These are phyloP conservation scores for Biscogniauxia sp. DNA, from an alignment of 2,329 filamentous ascomycete species.

Conservation along the genomic window DNA sequence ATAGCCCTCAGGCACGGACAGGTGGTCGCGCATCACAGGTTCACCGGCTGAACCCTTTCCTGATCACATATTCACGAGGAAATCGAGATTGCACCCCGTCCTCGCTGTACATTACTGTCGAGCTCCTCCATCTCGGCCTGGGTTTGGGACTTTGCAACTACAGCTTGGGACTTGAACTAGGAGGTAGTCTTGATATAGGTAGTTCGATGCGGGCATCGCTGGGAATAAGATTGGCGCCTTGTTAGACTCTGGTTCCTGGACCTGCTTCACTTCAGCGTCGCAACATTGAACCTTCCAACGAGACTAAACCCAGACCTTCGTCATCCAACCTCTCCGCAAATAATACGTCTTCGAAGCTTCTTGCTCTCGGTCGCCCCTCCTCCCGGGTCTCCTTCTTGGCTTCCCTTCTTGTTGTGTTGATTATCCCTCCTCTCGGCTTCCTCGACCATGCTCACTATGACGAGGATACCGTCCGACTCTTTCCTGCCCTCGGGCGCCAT, in stretches of 20 bases:
- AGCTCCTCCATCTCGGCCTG: conserved; percentile 4
- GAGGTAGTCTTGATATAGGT: not conserved
- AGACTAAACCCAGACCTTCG: not conserved
- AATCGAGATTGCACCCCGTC: not conserved
- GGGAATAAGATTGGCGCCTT: not conserved
- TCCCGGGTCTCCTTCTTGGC: not conserved
- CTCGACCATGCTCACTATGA: conserved; percentile 37
- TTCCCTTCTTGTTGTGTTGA: not conserved
- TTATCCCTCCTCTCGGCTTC: conserved; percentile 1
- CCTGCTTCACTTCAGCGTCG: no score
- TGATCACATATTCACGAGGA: not conserved
- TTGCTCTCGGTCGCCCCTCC: conserved; percentile 2
- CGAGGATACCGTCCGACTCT: conserved; percentile 41
- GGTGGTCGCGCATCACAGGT: conserved; percentile 22
- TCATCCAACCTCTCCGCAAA: not conserved
- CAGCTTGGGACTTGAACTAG: conserved; percentile 2
- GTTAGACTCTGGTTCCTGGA: conserved; percentile 1
- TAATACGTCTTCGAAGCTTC: conserved; percentile 1
- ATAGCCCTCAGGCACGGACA: conserved; percentile 6
- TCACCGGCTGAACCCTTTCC: not conserved
- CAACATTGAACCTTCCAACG: not conserved
- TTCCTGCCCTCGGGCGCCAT: conserved; percentile 41
- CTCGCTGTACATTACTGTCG: not conserved
- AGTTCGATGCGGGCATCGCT: conserved; percentile 2
- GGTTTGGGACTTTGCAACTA: not conserved